Percentiles rank a stretch among this genome's conserved stretches.
phyloP scores from a whole-genome alignment of 768 basidiomycete species.

The Termitomyces sp. region DNA sequence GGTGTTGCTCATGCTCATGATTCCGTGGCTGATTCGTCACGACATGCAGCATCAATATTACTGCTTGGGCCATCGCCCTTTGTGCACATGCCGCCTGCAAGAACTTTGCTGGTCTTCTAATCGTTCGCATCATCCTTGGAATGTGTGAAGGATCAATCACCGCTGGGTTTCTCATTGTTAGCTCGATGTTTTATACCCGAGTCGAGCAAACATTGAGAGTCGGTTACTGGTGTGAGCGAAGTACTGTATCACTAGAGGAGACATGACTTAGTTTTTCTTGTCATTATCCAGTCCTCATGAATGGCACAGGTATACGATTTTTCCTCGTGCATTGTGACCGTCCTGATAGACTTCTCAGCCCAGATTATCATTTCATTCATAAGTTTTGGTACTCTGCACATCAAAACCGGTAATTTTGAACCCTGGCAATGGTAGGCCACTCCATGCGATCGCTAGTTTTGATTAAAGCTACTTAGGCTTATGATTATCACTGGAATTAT shows the following conservation, averaged over 20 bases:
- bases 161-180: constrained; percentile 73
- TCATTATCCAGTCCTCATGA: constrained; percentile 55
- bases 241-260: not conserved
- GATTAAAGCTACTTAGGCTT: constrained; percentile 31
- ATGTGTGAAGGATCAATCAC: constrained; percentile 71
- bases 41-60: constrained; percentile 52
- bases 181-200: constrained; percentile 73
- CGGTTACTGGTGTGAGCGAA: constrained; percentile 68
- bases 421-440: constrained; percentile 69
- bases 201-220: constrained; percentile 63
- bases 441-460: not conserved
- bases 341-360: constrained; percentile 31
- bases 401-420: constrained; percentile 46
- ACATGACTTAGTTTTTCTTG: not conserved
- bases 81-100: constrained; percentile 64
- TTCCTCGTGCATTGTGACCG: not conserved
- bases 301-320: constrained; percentile 49
- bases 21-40: not conserved
- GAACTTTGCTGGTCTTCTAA: constrained; percentile 60
- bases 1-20: constrained; percentile 3
- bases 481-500: constrained; percentile 66
- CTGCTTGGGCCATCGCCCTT: constrained; percentile 59
- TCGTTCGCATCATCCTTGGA: constrained; percentile 59
- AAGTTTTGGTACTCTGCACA: constrained; percentile 62
- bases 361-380: constrained; percentile 67